Conservation (phyloP, 805 yeast species). For the Nakazawaea ambrosiae region DNA sequence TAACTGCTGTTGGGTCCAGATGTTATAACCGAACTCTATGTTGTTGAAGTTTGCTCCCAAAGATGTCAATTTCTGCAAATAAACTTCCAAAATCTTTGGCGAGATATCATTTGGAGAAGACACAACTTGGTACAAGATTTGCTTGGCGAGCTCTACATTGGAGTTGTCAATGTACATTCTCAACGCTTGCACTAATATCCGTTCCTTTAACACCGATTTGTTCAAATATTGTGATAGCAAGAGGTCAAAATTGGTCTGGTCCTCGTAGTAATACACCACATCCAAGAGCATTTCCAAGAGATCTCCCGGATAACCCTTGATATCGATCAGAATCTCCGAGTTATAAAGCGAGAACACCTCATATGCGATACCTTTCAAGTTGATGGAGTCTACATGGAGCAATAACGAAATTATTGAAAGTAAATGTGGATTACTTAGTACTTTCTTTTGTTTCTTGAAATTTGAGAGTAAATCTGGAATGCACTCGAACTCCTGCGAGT, state of each 20-base stretch:
- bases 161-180: constrained; percentile 3
- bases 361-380: constrained; percentile 6
- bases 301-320: constrained; percentile 6
- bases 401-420: constrained; percentile 8
- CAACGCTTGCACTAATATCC: constrained; percentile 2
- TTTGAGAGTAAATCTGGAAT: constrained; percentile 2
- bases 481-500: neutral
- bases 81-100: neutral
- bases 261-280: constrained; percentile 6
- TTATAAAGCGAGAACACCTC: constrained; percentile 7
- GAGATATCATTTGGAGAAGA: constrained; percentile 1
- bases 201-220: neutral
- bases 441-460: constrained; percentile 1
- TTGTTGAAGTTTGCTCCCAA: constrained; percentile 1
- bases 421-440: constrained; percentile 8
- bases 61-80: neutral
- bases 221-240: constrained; percentile 9
- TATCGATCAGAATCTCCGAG: constrained; percentile 6
- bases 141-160: constrained; percentile 11
- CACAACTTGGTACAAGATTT: constrained; percentile 9
- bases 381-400: constrained; percentile 1
- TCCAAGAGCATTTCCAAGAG: constrained; percentile 9
- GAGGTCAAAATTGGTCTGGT: constrained; percentile 5
- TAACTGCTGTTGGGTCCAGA: constrained; percentile 5
- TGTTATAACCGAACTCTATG: constrained; percentile 7